Base-by-base conservation (phyloP, 495 filamentous ascomycete species). In the Niebla homalea region DNA sequence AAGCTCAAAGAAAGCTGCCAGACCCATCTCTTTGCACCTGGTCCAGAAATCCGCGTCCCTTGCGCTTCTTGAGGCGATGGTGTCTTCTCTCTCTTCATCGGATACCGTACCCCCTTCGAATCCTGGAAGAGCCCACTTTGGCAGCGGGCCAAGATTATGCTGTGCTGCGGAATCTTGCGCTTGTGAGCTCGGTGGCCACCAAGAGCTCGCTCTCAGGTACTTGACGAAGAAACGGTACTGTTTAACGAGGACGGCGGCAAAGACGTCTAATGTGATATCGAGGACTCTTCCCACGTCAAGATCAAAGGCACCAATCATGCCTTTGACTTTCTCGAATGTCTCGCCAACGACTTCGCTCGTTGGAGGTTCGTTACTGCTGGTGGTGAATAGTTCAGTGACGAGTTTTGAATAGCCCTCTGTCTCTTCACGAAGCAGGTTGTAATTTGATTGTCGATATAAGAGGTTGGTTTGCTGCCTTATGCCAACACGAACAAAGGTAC, bases 381-480 rank as follows among this genome's bases (percentile, higher is more conserved):
- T 87, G 6, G 84, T 88, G 59, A 90, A 94, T 26, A 92, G 80
- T 61, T 95, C 88, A 0, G 87, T 92, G 10, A 89, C 69, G 18
- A 95, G 73, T 64, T 95, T 95, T 15, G 76, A 83, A 59, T 89
- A 99, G 26, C 93, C 93, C 65, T 99, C 93, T 0, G 87, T 85
- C 65, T 99, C 93, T 70, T 99, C 93, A 26, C 93, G 78, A 16
- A 99, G 70, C 2, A 99, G 70, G 58, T 99, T 99, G 69, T 94
- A 95, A 61, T 93, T 96, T 1, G 88, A 85, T 62, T 97, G 93
- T 41, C 88, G 83, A 59, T 99, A 99, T 2, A 97, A 77, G 16
- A 90, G 67, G 57, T 92, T 88, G 7, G 93, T 99, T 47, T 87
- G 81, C 55, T 93, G 87, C 46, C 89, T 81, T 53, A 94, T 85